A percentile compares a stretch with the other conserved stretches of the same genome.
phyloP scores from a whole-genome alignment of 2,329 filamentous ascomycete genomes.

The Aspergillus viridinutans region DNA sequence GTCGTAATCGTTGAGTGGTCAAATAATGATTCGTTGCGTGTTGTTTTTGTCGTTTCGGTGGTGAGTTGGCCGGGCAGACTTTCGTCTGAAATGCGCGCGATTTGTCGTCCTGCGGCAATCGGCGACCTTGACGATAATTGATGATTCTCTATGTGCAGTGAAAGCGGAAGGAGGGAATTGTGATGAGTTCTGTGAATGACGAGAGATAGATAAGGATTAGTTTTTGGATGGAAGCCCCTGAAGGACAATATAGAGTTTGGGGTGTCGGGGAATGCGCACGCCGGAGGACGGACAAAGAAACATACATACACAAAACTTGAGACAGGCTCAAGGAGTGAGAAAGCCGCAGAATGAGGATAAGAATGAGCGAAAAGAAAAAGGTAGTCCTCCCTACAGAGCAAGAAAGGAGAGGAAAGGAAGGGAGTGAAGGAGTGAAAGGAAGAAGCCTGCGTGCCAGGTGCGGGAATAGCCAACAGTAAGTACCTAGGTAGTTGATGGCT shows the following conservation, averaged over 20 bases:
- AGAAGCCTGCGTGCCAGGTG: background rate
- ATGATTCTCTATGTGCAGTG: constrained; percentile 4
- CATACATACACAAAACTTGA: background rate
- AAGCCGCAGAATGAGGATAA: background rate
- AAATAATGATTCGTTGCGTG: background rate
- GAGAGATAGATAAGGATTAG: background rate
- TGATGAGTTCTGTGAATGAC: background rate
- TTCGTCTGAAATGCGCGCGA: constrained; percentile 11
- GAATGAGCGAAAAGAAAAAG: background rate
- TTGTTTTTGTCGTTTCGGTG: background rate
- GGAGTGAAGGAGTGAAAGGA: background rate
- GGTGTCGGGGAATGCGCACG: background rate
- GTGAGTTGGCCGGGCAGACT: background rate
- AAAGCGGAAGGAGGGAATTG: constrained; percentile 1
- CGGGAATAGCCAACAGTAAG: background rate
- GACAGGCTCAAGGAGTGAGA: background rate
- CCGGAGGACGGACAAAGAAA: background rate
- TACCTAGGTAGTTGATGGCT: too few species aligned
- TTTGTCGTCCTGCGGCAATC: constrained; percentile 19
- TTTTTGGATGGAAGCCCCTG: background rate
- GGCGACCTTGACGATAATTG: constrained; percentile 11
- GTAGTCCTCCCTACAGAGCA: background rate
- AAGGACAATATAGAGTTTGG: background rate
- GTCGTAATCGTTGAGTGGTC: background rate
- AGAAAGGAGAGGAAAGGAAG: background rate